A percentile compares a stretch with the other conserved stretches of the same genome.
phyloP scores from a whole-genome alignment of 352 stramenopile genomes.

The Lagenidium giganteum region DNA sequence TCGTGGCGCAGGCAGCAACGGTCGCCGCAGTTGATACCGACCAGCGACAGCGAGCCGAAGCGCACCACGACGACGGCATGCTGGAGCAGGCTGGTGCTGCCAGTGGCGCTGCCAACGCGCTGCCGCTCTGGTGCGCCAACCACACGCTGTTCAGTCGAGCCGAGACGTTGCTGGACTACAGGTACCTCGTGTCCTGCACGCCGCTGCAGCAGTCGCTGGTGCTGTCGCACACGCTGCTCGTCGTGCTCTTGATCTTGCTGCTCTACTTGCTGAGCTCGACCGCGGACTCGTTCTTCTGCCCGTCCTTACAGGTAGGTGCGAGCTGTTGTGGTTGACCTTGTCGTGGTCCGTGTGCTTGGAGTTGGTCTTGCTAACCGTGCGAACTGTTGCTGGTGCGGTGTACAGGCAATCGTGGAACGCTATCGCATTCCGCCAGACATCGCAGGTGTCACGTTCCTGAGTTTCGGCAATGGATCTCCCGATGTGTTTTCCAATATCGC shows the following conservation, averaged over 20 bases:
- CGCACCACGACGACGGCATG: no score
- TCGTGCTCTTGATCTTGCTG: slow-evolving; percentile 48
- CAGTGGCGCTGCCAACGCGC: background rate
- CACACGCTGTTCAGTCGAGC: slow-evolving; percentile 2
- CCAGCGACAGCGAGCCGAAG: no score
- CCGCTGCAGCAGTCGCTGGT: slow-evolving; percentile 33
- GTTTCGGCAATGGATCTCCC: slow-evolving; percentile 73
- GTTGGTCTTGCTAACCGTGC: background rate
- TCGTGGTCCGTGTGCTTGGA: background rate
- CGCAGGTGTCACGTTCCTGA: slow-evolving; percentile 75
- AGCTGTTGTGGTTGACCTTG: background rate
- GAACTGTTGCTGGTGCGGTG: background rate
- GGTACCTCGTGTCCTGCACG: slow-evolving; percentile 54
- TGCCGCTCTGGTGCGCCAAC: background rate
- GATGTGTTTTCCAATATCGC: slow-evolving; percentile 82
- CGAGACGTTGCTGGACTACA: slow-evolving; percentile 64
- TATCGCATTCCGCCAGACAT: slow-evolving; percentile 71
- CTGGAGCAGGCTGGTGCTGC: background rate
- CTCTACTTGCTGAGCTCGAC: slow-evolving; percentile 79
- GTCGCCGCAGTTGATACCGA: no score
- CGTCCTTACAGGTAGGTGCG: slow-evolving; percentile 42
- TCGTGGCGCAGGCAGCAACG: no score
- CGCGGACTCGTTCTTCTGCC: slow-evolving; percentile 80
- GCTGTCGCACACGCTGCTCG: slow-evolving; percentile 30
- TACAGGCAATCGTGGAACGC: slow-evolving; percentile 61